Evolutionary conservation across 495 filamentous ascomycete genomes (phyloP).

Genomic region (Hypoxylon cercidicola): DNA sequence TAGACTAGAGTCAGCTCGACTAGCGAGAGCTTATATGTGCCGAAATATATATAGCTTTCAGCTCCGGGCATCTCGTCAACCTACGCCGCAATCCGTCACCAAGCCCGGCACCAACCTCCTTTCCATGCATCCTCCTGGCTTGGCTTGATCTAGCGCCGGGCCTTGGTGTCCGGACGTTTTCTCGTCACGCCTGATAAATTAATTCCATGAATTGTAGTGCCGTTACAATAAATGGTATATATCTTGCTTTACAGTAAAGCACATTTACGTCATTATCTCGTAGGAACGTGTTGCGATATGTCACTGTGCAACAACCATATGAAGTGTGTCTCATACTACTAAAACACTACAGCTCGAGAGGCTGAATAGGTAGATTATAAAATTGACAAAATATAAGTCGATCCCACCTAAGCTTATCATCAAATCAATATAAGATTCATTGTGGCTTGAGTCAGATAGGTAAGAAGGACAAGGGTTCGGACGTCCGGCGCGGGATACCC

Average conservation of each 20-base stretch:
- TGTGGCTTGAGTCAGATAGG: not conserved
- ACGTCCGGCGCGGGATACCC: constrained; percentile 27
- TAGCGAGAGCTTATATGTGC: not conserved
- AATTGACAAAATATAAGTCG: not conserved
- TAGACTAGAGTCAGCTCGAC: not conserved
- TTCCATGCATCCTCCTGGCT: constrained; percentile 1
- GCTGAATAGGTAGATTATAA: not conserved
- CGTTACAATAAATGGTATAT: not conserved
- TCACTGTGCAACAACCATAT: too few relatives aligned
- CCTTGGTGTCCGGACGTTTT: not conserved
- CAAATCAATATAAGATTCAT: not conserved
- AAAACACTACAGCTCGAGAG: too few relatives aligned
- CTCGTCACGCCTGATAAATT: not conserved
- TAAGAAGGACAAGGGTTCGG: constrained; percentile 17
- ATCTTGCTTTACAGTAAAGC: too few relatives aligned
- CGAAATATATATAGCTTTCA: not conserved
- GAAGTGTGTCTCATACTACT: too few relatives aligned
- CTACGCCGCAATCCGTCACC: too few relatives aligned
- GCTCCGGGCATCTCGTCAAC: not conserved
- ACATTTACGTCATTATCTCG: too few relatives aligned
- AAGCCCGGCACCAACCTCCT: not conserved
- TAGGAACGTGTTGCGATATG: too few relatives aligned
- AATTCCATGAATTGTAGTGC: not conserved
- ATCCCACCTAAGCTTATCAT: not conserved
- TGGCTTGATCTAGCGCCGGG: not conserved